A percentile compares a stretch with the other conserved stretches of the same genome.
Evolutionary conservation across 108 stramenopile genomes (phyloP).

Genomic region (Mediolabrus comicus): DNA sequence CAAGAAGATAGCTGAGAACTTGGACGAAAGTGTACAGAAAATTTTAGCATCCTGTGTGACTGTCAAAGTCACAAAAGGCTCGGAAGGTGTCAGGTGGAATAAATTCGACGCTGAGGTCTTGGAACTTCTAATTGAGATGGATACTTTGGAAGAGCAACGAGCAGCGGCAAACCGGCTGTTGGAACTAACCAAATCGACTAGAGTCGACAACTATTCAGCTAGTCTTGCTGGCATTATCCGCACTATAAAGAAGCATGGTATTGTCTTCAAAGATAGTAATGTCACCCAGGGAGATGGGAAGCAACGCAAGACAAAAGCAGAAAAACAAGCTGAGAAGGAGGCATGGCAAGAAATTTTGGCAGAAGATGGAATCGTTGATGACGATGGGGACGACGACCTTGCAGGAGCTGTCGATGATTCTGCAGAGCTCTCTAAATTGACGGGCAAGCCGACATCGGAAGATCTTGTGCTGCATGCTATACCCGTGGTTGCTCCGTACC

Average conservation of each 20-base stretch:
- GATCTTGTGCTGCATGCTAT: constrained; percentile 88
- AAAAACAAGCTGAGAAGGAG: constrained; percentile 72
- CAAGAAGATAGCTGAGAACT: constrained; percentile 45
- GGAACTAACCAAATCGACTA: constrained; percentile 51
- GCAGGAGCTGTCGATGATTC: constrained; percentile 73
- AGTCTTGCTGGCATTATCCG: constrained; percentile 86
- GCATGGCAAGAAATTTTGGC: constrained; percentile 76
- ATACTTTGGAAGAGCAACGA: constrained; percentile 50
- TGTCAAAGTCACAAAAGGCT: constrained; percentile 39
- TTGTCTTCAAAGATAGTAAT: constrained; percentile 9
- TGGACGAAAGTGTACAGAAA: constrained; percentile 53
- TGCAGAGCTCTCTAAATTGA: constrained; percentile 73
- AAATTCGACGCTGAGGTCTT: constrained; percentile 86
- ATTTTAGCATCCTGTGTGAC: constrained; percentile 66
- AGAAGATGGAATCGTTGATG: constrained; percentile 74
- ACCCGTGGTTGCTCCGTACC: constrained; percentile 94
- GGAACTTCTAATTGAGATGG: constrained; percentile 66
- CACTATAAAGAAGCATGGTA: constrained; percentile 72
- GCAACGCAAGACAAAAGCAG: constrained; percentile 72
- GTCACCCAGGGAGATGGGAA: constrained; percentile 22
- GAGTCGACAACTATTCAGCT: constrained; percentile 82
- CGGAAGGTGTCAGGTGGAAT: constrained; percentile 73
- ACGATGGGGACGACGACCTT: constrained; percentile 49
- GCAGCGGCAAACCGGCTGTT: constrained; percentile 70
- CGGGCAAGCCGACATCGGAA: constrained; percentile 78